Evolutionary conservation across 176 grass and related monocot species (phyloP).

Genomic region (Rhipidocladum racemiflorum): DNA sequence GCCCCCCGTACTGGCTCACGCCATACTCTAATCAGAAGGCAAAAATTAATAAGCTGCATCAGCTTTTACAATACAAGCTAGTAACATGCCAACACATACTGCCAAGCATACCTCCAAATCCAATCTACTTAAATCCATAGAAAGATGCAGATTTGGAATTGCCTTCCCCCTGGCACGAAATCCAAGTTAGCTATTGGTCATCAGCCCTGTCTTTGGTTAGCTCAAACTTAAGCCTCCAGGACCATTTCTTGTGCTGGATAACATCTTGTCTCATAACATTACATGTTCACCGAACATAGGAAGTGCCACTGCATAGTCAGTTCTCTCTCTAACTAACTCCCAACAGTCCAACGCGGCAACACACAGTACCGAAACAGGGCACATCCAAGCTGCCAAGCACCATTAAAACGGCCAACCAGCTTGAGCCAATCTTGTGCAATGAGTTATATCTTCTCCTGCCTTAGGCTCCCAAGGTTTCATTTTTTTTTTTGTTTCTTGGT

Average conservation of each 20-base stretch:
- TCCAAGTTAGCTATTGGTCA: slow-evolving; percentile 16
- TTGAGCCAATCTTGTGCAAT: background rate
- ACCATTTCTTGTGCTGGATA: background rate
- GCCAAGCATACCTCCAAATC: slow-evolving; percentile 27
- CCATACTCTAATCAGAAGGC: slow-evolving; percentile 18
- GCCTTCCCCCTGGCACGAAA: background rate
- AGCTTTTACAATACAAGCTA: slow-evolving; percentile 27
- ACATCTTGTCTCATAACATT: background rate
- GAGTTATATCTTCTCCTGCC: background rate
- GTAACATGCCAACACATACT: background rate
- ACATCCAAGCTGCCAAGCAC: background rate
- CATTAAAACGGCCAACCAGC: background rate
- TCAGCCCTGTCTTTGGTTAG: background rate
- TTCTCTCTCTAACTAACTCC: background rate
- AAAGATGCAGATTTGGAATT: slow-evolving; percentile 34
- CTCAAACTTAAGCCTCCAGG: background rate
- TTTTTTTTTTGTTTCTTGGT: too few species aligned
- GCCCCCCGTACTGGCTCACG: slow-evolving; percentile 14
- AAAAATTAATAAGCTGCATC: background rate
- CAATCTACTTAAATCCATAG: slow-evolving; percentile 11
- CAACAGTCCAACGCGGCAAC: background rate
- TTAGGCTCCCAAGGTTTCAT: too few species aligned
- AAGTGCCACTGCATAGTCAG: background rate
- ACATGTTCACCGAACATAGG: background rate
- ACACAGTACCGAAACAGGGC: background rate